Conservation (phyloP, 2,329 filamentous ascomycete species). For the Aspergillus bombycis region DNA sequence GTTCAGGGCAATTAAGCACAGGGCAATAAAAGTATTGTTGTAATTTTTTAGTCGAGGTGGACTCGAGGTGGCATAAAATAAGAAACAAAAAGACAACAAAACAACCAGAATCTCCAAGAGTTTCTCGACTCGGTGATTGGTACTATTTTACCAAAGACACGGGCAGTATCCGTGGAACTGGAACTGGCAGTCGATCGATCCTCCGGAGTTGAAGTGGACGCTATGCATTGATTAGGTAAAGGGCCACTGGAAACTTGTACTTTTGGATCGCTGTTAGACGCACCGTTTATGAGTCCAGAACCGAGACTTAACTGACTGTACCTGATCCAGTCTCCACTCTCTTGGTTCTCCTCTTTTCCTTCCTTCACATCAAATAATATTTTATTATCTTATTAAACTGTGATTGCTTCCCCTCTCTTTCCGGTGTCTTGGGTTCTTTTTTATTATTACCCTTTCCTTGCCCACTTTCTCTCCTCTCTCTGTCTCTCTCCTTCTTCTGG, state of each 20-base stretch:
- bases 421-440: neutral
- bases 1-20: neutral
- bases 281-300: slow-evolving; percentile 1
- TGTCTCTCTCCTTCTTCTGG: neutral
- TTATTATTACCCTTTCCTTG: neutral
- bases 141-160: neutral
- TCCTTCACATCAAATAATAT: neutral
- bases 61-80: neutral
- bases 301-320: neutral
- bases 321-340: neutral
- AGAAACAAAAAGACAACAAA: neutral
- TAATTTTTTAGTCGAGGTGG: neutral
- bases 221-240: slow-evolving; percentile 4
- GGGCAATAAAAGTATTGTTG: neutral
- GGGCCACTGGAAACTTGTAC: neutral
- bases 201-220: slow-evolving; percentile 1
- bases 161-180: slow-evolving; percentile 14
- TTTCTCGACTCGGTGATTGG: neutral
- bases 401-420: neutral
- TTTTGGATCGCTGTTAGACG: neutral
- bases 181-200: slow-evolving; percentile 12
- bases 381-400: neutral
- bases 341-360: neutral
- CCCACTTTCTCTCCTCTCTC: neutral
- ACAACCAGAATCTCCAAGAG: neutral